Conservation (phyloP, 2,329 filamentous ascomycete genomes). For the Colletotrichum shisoi region DNA sequence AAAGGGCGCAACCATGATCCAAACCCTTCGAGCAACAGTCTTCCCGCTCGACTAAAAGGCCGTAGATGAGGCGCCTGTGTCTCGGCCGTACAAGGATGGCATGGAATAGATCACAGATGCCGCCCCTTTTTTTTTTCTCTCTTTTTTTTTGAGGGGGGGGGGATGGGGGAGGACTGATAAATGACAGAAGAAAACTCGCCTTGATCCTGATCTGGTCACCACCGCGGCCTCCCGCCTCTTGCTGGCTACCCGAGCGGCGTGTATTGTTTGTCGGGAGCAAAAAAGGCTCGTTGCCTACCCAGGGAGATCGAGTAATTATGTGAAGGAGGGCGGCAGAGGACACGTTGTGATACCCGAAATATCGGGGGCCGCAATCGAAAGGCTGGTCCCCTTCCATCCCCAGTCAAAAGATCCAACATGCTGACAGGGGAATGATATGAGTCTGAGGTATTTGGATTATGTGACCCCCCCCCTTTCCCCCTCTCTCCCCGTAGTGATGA, state of each 20-base stretch:
- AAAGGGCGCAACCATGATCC: no score
- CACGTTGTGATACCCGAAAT: slow-evolving; percentile 12
- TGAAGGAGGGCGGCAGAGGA: slow-evolving; percentile 5
- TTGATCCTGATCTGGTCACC: not conserved
- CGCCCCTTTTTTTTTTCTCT: slow-evolving; percentile 1
- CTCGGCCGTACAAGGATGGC: slow-evolving; percentile 28
- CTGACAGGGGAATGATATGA: not conserved
- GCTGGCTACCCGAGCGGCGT: not conserved
- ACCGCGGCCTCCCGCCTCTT: not conserved
- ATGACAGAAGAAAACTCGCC: slow-evolving; percentile 11
- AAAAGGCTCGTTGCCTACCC: not conserved
- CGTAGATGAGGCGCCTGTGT: slow-evolving; percentile 27
- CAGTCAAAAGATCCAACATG: slow-evolving; percentile 7
- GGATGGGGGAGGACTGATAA: slow-evolving; percentile 6
- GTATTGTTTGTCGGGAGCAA: not conserved
- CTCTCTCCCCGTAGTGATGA: slow-evolving; percentile 19
- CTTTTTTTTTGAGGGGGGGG: not conserved
- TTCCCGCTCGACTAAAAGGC: slow-evolving; percentile 25
- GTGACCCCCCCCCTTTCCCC: not conserved
- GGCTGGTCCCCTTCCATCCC: not conserved
- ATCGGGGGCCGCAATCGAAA: slow-evolving; percentile 15
- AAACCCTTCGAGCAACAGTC: not conserved
- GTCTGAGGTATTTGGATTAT: slow-evolving; percentile 8
- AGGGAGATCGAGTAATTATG: not conserved
- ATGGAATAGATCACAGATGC: slow-evolving; percentile 6